Conservation (phyloP, 176 grass and related monocot species). For the Raddia guianensis region DNA sequence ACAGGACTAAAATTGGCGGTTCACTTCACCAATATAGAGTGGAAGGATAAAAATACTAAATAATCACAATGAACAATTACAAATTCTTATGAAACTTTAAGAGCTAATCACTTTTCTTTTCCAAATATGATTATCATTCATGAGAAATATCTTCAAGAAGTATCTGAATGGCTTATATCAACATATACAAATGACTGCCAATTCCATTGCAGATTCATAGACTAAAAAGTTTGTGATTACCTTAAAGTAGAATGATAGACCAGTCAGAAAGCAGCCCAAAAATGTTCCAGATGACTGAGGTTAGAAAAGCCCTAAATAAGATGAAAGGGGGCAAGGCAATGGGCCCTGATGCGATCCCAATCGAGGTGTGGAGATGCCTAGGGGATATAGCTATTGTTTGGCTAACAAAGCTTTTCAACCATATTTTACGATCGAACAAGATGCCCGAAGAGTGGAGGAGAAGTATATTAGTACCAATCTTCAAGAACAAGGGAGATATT, state of each 20-base stretch:
- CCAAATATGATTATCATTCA: not conserved
- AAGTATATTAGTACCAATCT: too few relatives aligned
- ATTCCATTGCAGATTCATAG: not conserved
- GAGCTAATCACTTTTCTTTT: not conserved
- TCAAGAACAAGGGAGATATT: too few relatives aligned
- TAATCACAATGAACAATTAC: not conserved
- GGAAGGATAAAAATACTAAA: conserved; percentile 6
- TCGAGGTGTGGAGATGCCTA: too few relatives aligned
- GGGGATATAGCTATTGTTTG: too few relatives aligned
- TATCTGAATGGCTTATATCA: not conserved
- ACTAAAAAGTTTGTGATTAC: conserved; percentile 22
- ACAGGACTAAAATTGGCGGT: conserved; percentile 2
- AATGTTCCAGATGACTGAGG: conserved; percentile 74
- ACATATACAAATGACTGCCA: conserved; percentile 2
- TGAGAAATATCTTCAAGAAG: conserved; percentile 1
- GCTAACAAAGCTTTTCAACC: too few relatives aligned
- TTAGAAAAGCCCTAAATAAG: too few relatives aligned
- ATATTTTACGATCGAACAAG: too few relatives aligned
- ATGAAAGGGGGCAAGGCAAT: too few relatives aligned
- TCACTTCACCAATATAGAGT: not conserved
- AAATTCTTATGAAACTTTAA: not conserved
- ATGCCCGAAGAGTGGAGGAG: too few relatives aligned
- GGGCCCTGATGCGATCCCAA: too few relatives aligned
- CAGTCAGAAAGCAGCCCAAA: conserved; percentile 62
- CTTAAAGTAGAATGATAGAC: conserved; percentile 43